These are phyloP conservation scores for Simmondsia chinensis DNA, from an alignment of 148 eudicot genomes.

Conservation along the genomic window DNA sequence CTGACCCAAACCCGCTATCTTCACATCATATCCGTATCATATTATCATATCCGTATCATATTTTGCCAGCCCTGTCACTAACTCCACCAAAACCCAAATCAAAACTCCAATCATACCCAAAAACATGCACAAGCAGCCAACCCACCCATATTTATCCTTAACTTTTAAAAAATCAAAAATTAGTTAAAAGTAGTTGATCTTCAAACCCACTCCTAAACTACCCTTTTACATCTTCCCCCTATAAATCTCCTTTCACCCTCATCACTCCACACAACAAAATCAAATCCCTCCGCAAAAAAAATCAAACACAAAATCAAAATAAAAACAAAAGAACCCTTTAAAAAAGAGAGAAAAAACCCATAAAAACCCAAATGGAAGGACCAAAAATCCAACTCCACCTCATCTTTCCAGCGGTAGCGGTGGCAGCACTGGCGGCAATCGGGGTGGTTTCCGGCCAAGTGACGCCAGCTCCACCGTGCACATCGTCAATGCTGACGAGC, in stretches of 20 bases:
- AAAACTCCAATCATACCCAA: too few relatives aligned
- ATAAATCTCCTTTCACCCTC: constrained; percentile 19
- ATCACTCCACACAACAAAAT: constrained; percentile 9
- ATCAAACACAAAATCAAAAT: too few relatives aligned
- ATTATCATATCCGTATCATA: too few relatives aligned
- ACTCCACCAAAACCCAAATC: too few relatives aligned
- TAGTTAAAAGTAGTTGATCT: constrained; percentile 52
- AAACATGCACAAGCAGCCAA: constrained; percentile 12
- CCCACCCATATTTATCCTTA: constrained; percentile 12
- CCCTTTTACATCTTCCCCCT: constrained; percentile 22
- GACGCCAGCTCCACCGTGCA: constrained; percentile 27
- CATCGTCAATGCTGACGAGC: constrained; percentile 40
- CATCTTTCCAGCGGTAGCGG: constrained; percentile 8
- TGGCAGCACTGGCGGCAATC: constrained; percentile 4
- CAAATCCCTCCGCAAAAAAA: neutral
- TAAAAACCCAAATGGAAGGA: too few relatives aligned
- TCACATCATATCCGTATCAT: too few relatives aligned
- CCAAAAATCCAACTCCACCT: too few relatives aligned
- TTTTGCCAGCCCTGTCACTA: too few relatives aligned
- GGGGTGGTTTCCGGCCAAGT: constrained; percentile 23
- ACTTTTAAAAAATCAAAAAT: constrained; percentile 13
- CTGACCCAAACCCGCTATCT: too few relatives aligned
- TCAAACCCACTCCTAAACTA: constrained; percentile 44
- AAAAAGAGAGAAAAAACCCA: too few relatives aligned
- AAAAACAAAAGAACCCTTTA: too few relatives aligned